phyloP scores from a whole-genome alignment of 768 basidiomycete genomes.

The Kwoniella heveanensis region DNA sequence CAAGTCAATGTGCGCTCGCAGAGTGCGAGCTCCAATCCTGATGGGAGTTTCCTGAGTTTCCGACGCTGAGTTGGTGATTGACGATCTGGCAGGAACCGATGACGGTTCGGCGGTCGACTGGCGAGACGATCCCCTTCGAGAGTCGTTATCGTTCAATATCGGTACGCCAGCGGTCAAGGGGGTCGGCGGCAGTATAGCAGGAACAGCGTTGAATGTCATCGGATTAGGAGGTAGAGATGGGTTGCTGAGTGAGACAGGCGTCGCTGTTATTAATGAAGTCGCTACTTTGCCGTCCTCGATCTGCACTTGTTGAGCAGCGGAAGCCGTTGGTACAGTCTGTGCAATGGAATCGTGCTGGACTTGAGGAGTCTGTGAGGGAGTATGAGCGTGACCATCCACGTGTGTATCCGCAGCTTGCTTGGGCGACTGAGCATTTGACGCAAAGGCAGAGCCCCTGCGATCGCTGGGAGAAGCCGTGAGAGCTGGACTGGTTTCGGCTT shows the following conservation, averaged over 20 bases:
- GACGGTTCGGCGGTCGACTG: slow-evolving; percentile 5
- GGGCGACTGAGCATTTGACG: neutral
- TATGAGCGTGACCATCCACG: neutral
- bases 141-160: neutral
- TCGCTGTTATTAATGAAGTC: neutral
- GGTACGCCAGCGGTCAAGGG: slow-evolving; percentile 27
- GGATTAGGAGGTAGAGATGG: neutral
- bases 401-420: neutral
- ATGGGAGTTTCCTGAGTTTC: slow-evolving; percentile 45
- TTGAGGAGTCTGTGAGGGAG: neutral
- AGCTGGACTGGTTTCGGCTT: neutral
- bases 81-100: slow-evolving; percentile 20
- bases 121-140: slow-evolving; percentile 5
- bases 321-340: neutral
- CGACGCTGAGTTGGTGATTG: slow-evolving; percentile 48
- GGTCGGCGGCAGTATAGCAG: slow-evolving; percentile 24
- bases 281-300: neutral
- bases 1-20: slow-evolving; percentile 27
- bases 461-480: neutral
- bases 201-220: neutral
- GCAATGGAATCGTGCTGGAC: neutral
- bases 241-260: neutral
- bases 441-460: neutral
- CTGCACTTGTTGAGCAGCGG: neutral
- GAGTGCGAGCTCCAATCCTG: slow-evolving; percentile 33